These are phyloP conservation scores for Penium margaritaceum DNA, from an alignment of 139 green algal genomes.

Conservation along the genomic window DNA sequence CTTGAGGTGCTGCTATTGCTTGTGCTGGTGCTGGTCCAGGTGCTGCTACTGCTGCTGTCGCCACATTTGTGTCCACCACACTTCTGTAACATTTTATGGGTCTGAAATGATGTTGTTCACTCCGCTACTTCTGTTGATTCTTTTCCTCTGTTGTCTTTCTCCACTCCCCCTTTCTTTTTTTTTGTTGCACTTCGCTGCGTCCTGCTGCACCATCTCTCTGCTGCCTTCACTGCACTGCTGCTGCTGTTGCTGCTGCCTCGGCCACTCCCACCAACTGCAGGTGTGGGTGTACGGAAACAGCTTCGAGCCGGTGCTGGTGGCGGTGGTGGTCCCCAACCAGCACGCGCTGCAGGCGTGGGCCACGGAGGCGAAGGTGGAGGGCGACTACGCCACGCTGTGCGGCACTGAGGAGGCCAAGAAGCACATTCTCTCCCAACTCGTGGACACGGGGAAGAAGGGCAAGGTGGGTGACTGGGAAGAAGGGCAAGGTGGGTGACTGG, in stretches of 20 bases:
- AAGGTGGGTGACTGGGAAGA: slow-evolving; percentile 54
- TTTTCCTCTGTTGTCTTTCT: too few relatives aligned
- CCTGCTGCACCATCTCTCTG: neutral
- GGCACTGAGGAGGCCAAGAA: slow-evolving; percentile 44
- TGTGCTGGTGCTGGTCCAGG: too few relatives aligned
- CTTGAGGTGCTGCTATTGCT: too few relatives aligned
- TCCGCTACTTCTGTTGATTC: too few relatives aligned
- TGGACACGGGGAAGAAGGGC: slow-evolving; percentile 65
- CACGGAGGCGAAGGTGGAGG: slow-evolving; percentile 27
- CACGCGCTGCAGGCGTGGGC: slow-evolving; percentile 60
- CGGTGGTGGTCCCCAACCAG: slow-evolving; percentile 72
- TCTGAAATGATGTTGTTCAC: too few relatives aligned
- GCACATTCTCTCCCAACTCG: slow-evolving; percentile 53
- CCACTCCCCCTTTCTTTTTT: neutral
- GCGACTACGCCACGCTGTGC: slow-evolving; percentile 30
- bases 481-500: neutral
- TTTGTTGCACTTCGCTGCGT: neutral
- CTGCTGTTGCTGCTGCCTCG: neutral
- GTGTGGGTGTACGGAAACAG: slow-evolving; percentile 92
- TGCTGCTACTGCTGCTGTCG: too few relatives aligned
- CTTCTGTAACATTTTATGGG: too few relatives aligned
- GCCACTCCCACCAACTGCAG: neutral
- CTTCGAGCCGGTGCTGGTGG: slow-evolving; percentile 78
- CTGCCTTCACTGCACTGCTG: neutral
- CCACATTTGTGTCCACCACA: too few relatives aligned